Percentiles rank a stretch among this genome's conserved stretches.
Evolutionary conservation across 768 basidiomycete species (phyloP).

Genomic region (Daedaleopsis sinensis): DNA sequence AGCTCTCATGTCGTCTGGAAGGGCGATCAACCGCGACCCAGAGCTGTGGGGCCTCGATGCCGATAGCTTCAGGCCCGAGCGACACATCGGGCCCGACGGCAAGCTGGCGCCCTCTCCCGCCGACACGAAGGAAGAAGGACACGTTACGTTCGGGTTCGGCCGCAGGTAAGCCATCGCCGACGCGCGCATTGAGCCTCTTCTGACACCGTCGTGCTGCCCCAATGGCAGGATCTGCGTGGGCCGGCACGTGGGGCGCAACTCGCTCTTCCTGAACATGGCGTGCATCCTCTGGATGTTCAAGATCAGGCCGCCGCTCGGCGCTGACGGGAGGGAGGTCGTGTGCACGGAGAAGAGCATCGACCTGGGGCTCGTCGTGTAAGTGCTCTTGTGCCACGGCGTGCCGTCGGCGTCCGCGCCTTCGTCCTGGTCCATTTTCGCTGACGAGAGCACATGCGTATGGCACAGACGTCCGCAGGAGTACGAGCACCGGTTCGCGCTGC

Average conservation of each 20-base stretch:
- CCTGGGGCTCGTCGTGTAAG: constrained; percentile 1
- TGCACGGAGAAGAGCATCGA: constrained; percentile 9
- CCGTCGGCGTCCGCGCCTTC: too few relatives aligned
- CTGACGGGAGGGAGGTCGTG: constrained; percentile 1
- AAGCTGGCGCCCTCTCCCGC: constrained; percentile 5
- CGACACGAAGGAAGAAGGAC: constrained; percentile 4
- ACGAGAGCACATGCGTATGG: background rate
- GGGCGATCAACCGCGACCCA: constrained; percentile 50
- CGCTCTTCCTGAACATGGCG: constrained; percentile 11
- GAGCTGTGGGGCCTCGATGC: constrained; percentile 32
- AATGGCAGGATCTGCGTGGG: constrained; percentile 10
- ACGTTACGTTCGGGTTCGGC: constrained; percentile 30
- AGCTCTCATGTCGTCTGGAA: constrained; percentile 38
- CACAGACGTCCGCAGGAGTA: background rate
- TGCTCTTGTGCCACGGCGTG: too few relatives aligned
- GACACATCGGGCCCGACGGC: constrained; percentile 26
- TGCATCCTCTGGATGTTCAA: constrained; percentile 15
- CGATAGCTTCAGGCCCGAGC: constrained; percentile 18
- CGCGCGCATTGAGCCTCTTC: too few relatives aligned
- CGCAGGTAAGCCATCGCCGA: constrained; percentile 6
- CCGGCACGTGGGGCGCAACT: constrained; percentile 6
- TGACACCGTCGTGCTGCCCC: background rate
- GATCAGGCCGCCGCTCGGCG: constrained; percentile 3
- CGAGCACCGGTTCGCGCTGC: background rate
- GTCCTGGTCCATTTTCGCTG: too few relatives aligned